Conservation (phyloP, 2,329 filamentous ascomycete genomes). For the Hypoxylon sp. region DNA sequence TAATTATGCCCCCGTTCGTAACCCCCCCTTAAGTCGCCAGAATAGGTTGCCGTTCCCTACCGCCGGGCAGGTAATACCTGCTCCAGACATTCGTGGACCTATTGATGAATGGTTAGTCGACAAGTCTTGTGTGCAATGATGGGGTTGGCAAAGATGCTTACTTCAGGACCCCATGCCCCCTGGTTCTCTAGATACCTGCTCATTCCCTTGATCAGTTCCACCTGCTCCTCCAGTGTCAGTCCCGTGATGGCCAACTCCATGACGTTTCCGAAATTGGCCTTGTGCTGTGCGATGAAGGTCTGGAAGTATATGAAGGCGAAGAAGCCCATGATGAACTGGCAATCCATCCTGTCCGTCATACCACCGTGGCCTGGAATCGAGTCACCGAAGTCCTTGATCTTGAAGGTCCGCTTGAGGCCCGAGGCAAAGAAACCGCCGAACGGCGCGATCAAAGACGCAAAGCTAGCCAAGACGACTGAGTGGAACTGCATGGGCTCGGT, state of each 20-base stretch:
- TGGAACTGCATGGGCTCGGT: constrained; percentile 93
- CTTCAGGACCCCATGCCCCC: constrained; percentile 55
- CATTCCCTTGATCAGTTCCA: constrained; percentile 76
- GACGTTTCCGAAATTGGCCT: constrained; percentile 83
- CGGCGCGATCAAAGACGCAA: constrained; percentile 94
- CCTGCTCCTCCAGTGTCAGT: constrained; percentile 85
- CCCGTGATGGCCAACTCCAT: constrained; percentile 92
- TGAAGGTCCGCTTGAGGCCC: constrained; percentile 96
- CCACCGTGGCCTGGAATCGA: constrained; percentile 97
- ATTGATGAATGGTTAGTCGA: background rate
- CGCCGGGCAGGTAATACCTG: constrained; percentile 41
- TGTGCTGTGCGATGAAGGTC: constrained; percentile 91
- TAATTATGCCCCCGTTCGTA: background rate
- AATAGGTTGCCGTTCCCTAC: constrained; percentile 29
- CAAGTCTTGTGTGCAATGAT: background rate
- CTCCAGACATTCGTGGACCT: constrained; percentile 49
- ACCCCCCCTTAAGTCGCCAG: constrained; percentile 1
- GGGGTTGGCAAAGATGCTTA: constrained; percentile 39
- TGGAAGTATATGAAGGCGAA: constrained; percentile 99
- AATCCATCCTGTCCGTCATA: constrained; percentile 99
- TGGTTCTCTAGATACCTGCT: constrained; percentile 71
- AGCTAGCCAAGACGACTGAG: constrained; percentile 86
- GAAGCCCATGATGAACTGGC: constrained; percentile 99
- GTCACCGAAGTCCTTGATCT: constrained; percentile 99
- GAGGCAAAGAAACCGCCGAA: constrained; percentile 99